Conservation (phyloP, 2,329 filamentous ascomycete species). For the Trichoderma afroharzianum region DNA sequence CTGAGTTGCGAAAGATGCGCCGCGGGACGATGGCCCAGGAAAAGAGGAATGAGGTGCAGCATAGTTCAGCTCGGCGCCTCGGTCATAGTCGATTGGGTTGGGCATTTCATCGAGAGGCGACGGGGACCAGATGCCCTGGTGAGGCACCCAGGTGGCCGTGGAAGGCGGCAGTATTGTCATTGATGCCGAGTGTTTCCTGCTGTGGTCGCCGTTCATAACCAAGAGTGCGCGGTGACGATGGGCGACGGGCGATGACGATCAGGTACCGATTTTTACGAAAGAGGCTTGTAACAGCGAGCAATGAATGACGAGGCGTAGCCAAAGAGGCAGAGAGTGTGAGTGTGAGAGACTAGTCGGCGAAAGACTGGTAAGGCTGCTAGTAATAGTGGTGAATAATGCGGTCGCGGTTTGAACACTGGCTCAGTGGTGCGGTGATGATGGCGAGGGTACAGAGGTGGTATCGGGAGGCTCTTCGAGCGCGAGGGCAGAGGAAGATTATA, state of each 20-base stretch:
- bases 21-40: background rate
- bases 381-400: background rate
- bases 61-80: background rate
- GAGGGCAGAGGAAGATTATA: constrained; percentile 24
- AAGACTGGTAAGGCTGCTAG: background rate
- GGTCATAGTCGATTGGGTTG: background rate
- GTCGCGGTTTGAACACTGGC: background rate
- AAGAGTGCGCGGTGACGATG: background rate
- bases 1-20: background rate
- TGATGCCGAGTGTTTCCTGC: constrained; percentile 18
- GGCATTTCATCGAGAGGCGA: background rate
- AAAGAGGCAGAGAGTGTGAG: background rate
- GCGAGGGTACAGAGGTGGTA: background rate
- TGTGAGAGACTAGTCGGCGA: background rate
- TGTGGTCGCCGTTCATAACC: constrained; percentile 23
- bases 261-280: background rate
- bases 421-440: background rate
- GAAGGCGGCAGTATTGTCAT: constrained; percentile 1
- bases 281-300: background rate
- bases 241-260: background rate
- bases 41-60: background rate
- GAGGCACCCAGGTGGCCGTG: background rate
- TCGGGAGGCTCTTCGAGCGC: background rate
- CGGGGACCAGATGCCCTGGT: background rate
- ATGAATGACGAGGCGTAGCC: background rate